These are phyloP conservation scores for Schizonepeta tenuifolia DNA, from an alignment of 257 asterid genomes.

Conservation along the genomic window DNA sequence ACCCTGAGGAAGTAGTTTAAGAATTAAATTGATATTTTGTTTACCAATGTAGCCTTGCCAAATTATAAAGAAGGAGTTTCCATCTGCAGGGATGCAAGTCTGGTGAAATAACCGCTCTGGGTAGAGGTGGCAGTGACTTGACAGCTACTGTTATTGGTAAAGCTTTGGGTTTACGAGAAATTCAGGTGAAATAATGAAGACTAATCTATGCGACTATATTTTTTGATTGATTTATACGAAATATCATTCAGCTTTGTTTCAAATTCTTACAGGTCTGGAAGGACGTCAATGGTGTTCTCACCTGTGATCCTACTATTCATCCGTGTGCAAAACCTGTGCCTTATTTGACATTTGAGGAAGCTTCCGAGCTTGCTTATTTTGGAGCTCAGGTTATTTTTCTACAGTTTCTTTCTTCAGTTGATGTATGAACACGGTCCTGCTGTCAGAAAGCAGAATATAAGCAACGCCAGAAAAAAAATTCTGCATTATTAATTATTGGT, in stretches of 20 bases:
- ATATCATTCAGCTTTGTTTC: neutral
- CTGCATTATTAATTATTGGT: neutral
- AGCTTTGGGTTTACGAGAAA: conserved; percentile 69
- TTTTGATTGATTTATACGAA: neutral
- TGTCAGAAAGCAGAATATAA: neutral
- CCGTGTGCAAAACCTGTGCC: conserved; percentile 66
- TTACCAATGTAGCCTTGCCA: conserved; percentile 13
- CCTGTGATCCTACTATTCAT: conserved; percentile 74
- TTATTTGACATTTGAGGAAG: conserved; percentile 73
- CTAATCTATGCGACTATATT: neutral
- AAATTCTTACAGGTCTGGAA: conserved; percentile 62
- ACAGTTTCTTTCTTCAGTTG: neutral
- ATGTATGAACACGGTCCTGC: neutral
- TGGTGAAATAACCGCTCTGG: conserved; percentile 68
- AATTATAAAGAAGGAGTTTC: conserved; percentile 20
- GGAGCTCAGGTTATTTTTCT: conserved; percentile 62
- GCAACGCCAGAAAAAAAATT: neutral
- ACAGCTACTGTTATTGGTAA: conserved; percentile 75
- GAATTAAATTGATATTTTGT: neutral
- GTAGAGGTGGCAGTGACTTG: conserved; percentile 86
- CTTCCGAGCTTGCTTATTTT: conserved; percentile 79
- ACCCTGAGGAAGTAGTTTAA: conserved; percentile 2
- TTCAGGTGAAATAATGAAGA: conserved; percentile 51
- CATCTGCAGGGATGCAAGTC: conserved; percentile 57
- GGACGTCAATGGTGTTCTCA: conserved; percentile 77